Evolutionary conservation across 1,139 yeast genomes (phyloP).

Genomic region (Geotrichum klebahnii): DNA sequence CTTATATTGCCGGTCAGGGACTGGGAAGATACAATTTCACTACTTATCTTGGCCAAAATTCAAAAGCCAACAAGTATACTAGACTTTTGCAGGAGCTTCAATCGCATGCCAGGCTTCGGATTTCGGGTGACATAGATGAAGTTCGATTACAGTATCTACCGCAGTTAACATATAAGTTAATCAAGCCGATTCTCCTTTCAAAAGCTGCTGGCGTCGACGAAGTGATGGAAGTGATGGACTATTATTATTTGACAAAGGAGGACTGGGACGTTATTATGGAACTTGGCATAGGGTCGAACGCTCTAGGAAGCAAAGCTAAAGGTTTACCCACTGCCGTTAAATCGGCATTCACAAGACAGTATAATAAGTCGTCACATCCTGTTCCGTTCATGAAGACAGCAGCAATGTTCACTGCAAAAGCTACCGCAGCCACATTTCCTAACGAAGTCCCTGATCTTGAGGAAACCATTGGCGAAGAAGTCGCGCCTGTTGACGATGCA

Average conservation of each 20-base stretch:
- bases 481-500: slow-evolving; percentile 46
- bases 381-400: slow-evolving; percentile 76
- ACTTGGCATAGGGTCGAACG: slow-evolving; percentile 64
- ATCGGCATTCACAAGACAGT: slow-evolving; percentile 78
- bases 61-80: slow-evolving; percentile 72
- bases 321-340: slow-evolving; percentile 71
- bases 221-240: slow-evolving; percentile 69
- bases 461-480: slow-evolving; percentile 56
- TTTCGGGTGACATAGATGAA: slow-evolving; percentile 71
- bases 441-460: slow-evolving; percentile 54
- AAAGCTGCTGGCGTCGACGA: slow-evolving; percentile 62
- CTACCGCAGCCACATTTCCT: slow-evolving; percentile 35
- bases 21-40: slow-evolving; percentile 74
- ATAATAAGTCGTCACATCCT: slow-evolving; percentile 75
- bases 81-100: slow-evolving; percentile 82
- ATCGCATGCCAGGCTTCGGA: slow-evolving; percentile 75
- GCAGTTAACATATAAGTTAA: slow-evolving; percentile 51
- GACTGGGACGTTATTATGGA: slow-evolving; percentile 90
- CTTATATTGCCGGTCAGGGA: slow-evolving; percentile 68
- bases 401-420: slow-evolving; percentile 43
- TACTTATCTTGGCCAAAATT: slow-evolving; percentile 85
- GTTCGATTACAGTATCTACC: slow-evolving; percentile 78
- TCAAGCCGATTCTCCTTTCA: slow-evolving; percentile 51
- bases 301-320: slow-evolving; percentile 51
- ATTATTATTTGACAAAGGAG: slow-evolving; percentile 77